Percentiles rank a stretch among this genome's conserved stretches.
Conservation (phyloP, 2,329 filamentous ascomycete genomes). For the Coniochaeta prunicola region DNA sequence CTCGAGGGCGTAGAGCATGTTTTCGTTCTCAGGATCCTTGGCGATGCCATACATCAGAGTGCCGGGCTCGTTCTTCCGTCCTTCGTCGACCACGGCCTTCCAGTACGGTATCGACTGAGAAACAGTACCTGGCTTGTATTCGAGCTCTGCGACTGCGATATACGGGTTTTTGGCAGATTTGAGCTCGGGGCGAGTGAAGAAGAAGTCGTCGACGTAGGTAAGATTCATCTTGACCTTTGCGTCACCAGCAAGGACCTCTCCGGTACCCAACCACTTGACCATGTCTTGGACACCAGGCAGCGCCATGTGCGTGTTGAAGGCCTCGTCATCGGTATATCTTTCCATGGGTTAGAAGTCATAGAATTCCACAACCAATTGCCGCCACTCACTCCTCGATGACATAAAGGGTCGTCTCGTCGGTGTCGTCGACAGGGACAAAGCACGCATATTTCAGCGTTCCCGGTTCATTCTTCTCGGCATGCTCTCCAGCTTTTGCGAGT, state of each 20-base stretch:
- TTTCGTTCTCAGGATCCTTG: slow-evolving; percentile 12
- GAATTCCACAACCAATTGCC: neutral
- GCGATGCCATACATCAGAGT: slow-evolving; percentile 18
- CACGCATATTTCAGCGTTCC: slow-evolving; percentile 17
- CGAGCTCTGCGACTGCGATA: slow-evolving; percentile 17
- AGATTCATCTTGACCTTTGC: slow-evolving; percentile 10
- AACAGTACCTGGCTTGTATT: slow-evolving; percentile 16
- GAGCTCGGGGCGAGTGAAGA: slow-evolving; percentile 11
- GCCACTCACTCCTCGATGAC: slow-evolving; percentile 17
- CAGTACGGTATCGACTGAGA: slow-evolving; percentile 17
- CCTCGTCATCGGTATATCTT: slow-evolving; percentile 18
- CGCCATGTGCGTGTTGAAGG: slow-evolving; percentile 18
- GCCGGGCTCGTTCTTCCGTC: slow-evolving; percentile 13
- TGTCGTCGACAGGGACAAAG: slow-evolving; percentile 14
- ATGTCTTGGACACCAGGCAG: slow-evolving; percentile 11
- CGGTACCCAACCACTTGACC: slow-evolving; percentile 14
- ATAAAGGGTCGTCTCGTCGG: slow-evolving; percentile 17
- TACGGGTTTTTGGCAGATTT: slow-evolving; percentile 13
- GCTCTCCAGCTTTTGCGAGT: slow-evolving; percentile 6
- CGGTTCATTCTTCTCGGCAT: slow-evolving; percentile 11
- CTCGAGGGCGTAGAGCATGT: slow-evolving; percentile 17
- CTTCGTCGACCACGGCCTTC: slow-evolving; percentile 17
- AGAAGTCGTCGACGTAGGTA: slow-evolving; percentile 13
- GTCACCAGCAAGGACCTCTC: slow-evolving; percentile 7
- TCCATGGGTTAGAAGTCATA: neutral